Percentiles rank a stretch among this genome's conserved stretches.
These are phyloP conservation scores for Hansfordia pulvinata DNA, from an alignment of 2,329 filamentous ascomycete species.

Conservation along the genomic window DNA sequence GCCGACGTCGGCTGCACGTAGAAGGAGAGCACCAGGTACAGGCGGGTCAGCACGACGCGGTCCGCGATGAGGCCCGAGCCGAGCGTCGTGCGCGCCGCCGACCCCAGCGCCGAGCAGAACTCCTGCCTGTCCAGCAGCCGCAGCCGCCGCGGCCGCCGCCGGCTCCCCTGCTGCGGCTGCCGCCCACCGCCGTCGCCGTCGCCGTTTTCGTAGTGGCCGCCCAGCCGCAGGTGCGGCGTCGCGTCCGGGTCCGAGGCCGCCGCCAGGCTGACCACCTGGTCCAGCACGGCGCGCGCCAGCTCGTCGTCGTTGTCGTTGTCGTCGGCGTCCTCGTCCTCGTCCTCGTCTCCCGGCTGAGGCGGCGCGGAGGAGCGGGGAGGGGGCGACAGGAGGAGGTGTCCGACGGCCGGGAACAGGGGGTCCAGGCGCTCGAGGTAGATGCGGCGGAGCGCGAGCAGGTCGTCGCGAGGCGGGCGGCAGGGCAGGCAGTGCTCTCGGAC, in stretches of 20 bases:
- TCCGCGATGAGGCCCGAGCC: constrained; percentile 40
- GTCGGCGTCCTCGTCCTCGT: constrained; percentile 16
- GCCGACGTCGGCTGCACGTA: constrained; percentile 41
- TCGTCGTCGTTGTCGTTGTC: too few species aligned
- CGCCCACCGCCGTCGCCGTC: too few species aligned
- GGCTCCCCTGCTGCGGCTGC: too few species aligned
- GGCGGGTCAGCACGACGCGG: constrained; percentile 39
- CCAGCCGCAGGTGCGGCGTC: constrained; percentile 27
- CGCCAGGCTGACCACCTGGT: constrained; percentile 41
- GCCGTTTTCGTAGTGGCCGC: constrained; percentile 12
- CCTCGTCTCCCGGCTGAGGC: constrained; percentile 6
- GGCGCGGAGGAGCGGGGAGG: too few species aligned
- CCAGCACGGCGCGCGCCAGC: constrained; percentile 24
- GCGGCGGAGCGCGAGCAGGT: constrained; percentile 28
- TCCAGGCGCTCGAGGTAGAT: constrained; percentile 39
- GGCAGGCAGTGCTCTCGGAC: constrained; percentile 30
- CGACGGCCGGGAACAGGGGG: constrained; percentile 38
- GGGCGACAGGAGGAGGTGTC: constrained; percentile 11
- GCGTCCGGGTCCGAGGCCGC: constrained; percentile 35
- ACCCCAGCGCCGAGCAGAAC: constrained; percentile 32
- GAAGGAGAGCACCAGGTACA: constrained; percentile 39
- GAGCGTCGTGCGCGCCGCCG: constrained; percentile 32
- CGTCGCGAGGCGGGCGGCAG: constrained; percentile 30
- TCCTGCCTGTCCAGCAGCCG: constrained; percentile 29
- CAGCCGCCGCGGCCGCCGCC: too few species aligned